Percentiles rank a stretch among this genome's conserved stretches.
phyloP scores from a whole-genome alignment of 495 filamentous ascomycete species.

The Viridothelium virens region DNA sequence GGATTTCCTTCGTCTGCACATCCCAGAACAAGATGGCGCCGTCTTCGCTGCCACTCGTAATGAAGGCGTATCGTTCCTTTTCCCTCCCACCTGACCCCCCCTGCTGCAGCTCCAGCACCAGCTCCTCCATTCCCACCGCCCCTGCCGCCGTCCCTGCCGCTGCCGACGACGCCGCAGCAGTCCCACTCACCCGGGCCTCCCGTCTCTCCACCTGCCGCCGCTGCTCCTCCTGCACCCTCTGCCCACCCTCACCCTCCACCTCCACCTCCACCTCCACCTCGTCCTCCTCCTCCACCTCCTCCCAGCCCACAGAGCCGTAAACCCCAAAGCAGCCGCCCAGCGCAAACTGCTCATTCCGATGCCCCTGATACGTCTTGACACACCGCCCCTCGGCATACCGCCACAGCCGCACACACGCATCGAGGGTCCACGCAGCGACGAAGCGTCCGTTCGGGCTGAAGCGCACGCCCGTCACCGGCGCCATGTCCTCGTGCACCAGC shows the following conservation, averaged over 20 bases:
- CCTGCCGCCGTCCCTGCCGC: too few species aligned
- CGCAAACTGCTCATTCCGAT: conserved; percentile 75
- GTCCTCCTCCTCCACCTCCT: conserved; percentile 12
- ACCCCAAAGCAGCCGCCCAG: conserved; percentile 72
- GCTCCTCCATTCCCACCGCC: too few species aligned
- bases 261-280: conserved; percentile 16
- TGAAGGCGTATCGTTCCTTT: conserved; percentile 47
- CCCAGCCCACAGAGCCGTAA: conserved; percentile 43
- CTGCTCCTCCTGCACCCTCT: conserved; percentile 28
- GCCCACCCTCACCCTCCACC: neutral
- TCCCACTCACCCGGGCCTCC: too few species aligned
- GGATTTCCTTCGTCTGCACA: conserved; percentile 69
- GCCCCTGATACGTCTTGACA: conserved; percentile 96
- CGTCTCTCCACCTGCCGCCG: too few species aligned
- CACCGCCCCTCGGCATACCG: conserved; percentile 82
- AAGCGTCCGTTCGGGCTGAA: conserved; percentile 92
- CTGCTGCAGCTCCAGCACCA: neutral
- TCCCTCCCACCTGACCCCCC: neutral
- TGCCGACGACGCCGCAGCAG: too few species aligned
- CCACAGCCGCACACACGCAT: conserved; percentile 85
- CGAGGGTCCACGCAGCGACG: conserved; percentile 84
- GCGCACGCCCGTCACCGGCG: conserved; percentile 77
- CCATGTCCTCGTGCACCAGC: conserved; percentile 92
- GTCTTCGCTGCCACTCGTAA: conserved; percentile 79
- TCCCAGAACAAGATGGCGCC: conserved; percentile 84